Evolutionary conservation across 495 filamentous ascomycete species (phyloP).

Genomic region (Eremomyces bilateralis): DNA sequence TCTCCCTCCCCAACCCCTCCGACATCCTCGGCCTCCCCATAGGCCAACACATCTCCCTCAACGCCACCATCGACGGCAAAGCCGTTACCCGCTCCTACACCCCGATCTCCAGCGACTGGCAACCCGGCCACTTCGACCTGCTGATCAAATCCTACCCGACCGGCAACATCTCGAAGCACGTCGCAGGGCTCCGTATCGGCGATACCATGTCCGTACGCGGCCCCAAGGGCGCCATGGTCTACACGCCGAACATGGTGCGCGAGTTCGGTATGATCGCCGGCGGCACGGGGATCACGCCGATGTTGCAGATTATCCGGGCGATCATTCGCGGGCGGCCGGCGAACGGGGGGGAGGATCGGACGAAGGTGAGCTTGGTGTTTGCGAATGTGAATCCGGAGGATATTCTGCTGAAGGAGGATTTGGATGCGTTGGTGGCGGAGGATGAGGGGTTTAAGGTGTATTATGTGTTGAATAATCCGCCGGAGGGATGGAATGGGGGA

Average conservation of each 20-base stretch:
- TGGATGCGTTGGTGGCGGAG: constrained; percentile 54
- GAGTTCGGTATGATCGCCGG: constrained; percentile 96
- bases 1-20: constrained; percentile 50
- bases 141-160: constrained; percentile 94
- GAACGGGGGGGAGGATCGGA: constrained; percentile 51
- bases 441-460: constrained; percentile 66
- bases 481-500: constrained; percentile 69
- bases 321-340: constrained; percentile 59
- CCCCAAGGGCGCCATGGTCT: constrained; percentile 93
- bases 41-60: constrained; percentile 94
- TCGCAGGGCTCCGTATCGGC: constrained; percentile 60
- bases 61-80: constrained; percentile 62
- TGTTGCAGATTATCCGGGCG: constrained; percentile 86
- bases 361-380: constrained; percentile 82
- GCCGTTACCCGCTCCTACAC: constrained; percentile 93
- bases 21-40: constrained; percentile 89
- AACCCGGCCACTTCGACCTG: constrained; percentile 87
- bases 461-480: constrained; percentile 94
- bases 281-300: constrained; percentile 93
- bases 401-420: constrained; percentile 76
- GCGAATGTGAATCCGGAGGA: constrained; percentile 88
- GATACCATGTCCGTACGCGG: constrained; percentile 75
- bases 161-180: constrained; percentile 85
- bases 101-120: constrained; percentile 78
- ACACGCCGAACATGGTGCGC: constrained; percentile 81